These are phyloP conservation scores for Beauveria asiatica DNA, from an alignment of 2,329 filamentous ascomycete genomes.

Conservation along the genomic window DNA sequence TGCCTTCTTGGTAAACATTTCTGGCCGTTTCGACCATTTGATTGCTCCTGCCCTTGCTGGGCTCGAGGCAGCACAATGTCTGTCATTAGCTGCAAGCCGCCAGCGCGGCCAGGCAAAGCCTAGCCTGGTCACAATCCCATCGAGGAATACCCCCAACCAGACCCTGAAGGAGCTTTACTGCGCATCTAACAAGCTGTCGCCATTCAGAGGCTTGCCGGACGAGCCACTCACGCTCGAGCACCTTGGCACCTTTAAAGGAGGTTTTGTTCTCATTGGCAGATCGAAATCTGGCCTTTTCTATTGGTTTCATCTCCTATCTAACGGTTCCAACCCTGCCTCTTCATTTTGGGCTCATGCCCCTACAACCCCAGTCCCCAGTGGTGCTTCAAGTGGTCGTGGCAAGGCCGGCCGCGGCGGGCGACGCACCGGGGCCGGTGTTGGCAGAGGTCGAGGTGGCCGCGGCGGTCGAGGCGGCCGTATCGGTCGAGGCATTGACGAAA, in stretches of 20 bases:
- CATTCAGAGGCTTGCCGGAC: background rate
- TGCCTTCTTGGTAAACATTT: background rate
- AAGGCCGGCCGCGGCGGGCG: background rate
- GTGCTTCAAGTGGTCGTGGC: background rate
- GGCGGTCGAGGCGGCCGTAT: background rate
- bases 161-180: background rate
- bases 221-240: background rate
- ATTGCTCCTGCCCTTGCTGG: background rate
- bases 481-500: background rate
- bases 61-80: background rate
- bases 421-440: background rate
- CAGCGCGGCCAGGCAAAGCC: background rate
- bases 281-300: background rate
- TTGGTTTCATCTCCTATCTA: background rate
- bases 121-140: background rate
- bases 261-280: background rate
- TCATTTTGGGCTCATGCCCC: slow-evolving; percentile 1
- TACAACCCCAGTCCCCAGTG: background rate
- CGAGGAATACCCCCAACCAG: background rate
- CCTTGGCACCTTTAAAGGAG: background rate
- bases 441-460: background rate
- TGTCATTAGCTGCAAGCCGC: background rate
- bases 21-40: no score
- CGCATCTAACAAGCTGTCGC: background rate
- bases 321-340: no score